Base-by-base conservation (phyloP, 441 rosid genomes). In the Omphalea diandra region DNA sequence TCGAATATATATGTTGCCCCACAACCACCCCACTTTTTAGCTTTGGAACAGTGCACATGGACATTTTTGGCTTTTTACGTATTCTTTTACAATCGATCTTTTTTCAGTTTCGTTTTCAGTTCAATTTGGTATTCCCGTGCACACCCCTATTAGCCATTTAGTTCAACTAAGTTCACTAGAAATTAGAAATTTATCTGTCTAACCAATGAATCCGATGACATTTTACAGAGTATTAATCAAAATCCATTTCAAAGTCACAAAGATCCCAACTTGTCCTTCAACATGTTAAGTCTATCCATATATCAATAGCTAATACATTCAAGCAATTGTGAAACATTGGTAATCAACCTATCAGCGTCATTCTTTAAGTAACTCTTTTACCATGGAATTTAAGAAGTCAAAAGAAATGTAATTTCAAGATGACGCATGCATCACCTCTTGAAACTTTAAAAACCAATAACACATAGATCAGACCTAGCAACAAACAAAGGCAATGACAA, bases 391-490 rank as follows among this genome's bases (percentile, higher is more conserved):
- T 60, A 47, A 35, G 38, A 40, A 70, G 38, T 38, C 33, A 52
- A 53, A 36, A 36, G 43, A 29, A 70, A 24, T 36, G 7, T 7
- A 58, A 35, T 14, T 59, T 59, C 46, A 33, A 43, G 2, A n/a
- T n/a, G n/a, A n/a, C n/a, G n/a, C n/a, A n/a, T n/a, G 11, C 20
- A 29, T 15, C 50, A 27, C 8, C 24, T 18, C 27, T 31, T 18
- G 5, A 38, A 17, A 10, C 56, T 40, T 46, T 44, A 38, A 41
- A 55, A 3, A 40, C 17, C 50, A 4, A 10, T 15, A 31, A 36
- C 63, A 52, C 12, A 33, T 24, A 54, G 75, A 71, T 77, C 77
- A 75, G 70, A 73, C 63, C 65, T 59, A 46, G 35, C 54, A 69
- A 29, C 65, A 46, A 36, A 56, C 55, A 59, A 63, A 60, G 20